These are phyloP conservation scores for Zygosaccharomyces sapae DNA, from an alignment of 1,139 yeast species.

Conservation along the genomic window DNA sequence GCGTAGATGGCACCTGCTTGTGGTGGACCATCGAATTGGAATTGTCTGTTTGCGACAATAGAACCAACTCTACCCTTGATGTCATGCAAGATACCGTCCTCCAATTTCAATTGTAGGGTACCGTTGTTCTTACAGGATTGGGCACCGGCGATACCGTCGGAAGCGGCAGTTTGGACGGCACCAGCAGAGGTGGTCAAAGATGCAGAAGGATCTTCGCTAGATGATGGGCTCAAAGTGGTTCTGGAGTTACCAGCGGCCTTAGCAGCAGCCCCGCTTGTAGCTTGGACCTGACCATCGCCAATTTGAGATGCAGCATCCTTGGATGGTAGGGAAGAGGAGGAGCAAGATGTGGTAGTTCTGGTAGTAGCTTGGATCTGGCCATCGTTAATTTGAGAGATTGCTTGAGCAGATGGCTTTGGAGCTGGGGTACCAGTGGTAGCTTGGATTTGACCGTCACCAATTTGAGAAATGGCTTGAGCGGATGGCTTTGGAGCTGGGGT, in stretches of 20 bases:
- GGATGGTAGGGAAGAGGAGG: slow-evolving; percentile 61
- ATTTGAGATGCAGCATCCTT: slow-evolving; percentile 16
- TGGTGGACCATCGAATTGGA: slow-evolving; percentile 89
- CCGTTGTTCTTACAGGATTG: slow-evolving; percentile 48
- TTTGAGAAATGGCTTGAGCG: slow-evolving; percentile 10
- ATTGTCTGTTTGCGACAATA: slow-evolving; percentile 82
- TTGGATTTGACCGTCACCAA: slow-evolving; percentile 14
- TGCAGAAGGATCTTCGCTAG: slow-evolving; percentile 5
- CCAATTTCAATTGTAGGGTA: slow-evolving; percentile 55
- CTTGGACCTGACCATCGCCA: slow-evolving; percentile 24
- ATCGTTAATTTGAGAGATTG: slow-evolving; percentile 52
- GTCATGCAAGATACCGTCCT: slow-evolving; percentile 55
- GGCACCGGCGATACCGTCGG: slow-evolving; percentile 9
- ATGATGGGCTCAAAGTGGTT: slow-evolving; percentile 14
- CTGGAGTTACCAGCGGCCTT: slow-evolving; percentile 26
- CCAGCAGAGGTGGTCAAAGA: slow-evolving; percentile 8
- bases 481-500: slow-evolving; percentile 50
- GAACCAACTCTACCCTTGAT: slow-evolving; percentile 71
- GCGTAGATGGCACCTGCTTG: slow-evolving; percentile 88
- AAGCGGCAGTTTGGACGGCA: slow-evolving; percentile 4
- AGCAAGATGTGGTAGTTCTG: neutral
- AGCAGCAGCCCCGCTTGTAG: slow-evolving; percentile 8
- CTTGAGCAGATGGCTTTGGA: slow-evolving; percentile 16
- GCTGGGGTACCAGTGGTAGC: slow-evolving; percentile 26
- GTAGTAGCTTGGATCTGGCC: slow-evolving; percentile 60